Conservation (phyloP, 73 alveolate genomes). For the Uronychia setigera region DNA sequence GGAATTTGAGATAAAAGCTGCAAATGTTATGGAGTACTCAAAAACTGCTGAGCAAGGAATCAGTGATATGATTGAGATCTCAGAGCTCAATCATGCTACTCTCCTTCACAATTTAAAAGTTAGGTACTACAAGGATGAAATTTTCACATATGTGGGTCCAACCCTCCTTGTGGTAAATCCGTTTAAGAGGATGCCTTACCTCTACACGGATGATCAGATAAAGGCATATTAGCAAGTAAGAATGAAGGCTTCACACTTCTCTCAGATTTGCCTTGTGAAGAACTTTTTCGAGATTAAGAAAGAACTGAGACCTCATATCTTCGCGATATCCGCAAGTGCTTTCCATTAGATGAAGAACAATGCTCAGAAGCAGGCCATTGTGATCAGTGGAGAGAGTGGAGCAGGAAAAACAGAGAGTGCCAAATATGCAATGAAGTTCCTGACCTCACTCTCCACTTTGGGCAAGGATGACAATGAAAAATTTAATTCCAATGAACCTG, state of each 20-base stretch:
- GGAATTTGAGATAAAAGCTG: slow-evolving; percentile 15
- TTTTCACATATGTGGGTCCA: slow-evolving; percentile 97
- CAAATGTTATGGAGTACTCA: slow-evolving; percentile 59
- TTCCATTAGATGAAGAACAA: slow-evolving; percentile 78
- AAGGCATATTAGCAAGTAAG: slow-evolving; percentile 36
- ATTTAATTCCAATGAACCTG: slow-evolving; percentile 3
- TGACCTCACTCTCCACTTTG: slow-evolving; percentile 64
- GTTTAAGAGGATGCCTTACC: slow-evolving; percentile 82
- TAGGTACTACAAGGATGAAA: slow-evolving; percentile 83
- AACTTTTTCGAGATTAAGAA: slow-evolving; percentile 49
- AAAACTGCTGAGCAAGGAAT: slow-evolving; percentile 50
- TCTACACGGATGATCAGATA: slow-evolving; percentile 66
- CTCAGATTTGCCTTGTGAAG: slow-evolving; percentile 11
- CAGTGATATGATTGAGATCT: slow-evolving; percentile 82
- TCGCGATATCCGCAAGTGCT: slow-evolving; percentile 90
- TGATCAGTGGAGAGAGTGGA: slow-evolving; percentile 99
- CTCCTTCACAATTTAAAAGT: slow-evolving; percentile 80
- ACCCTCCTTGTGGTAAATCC: slow-evolving; percentile 95
- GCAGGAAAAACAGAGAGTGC: slow-evolving; percentile 99
- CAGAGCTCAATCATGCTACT: slow-evolving; percentile 79
- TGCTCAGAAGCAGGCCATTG: slow-evolving; percentile 91
- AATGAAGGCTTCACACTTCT: slow-evolving; percentile 23
- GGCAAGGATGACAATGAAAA: slow-evolving; percentile 34
- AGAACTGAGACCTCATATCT: slow-evolving; percentile 89
- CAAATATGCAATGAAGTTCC: slow-evolving; percentile 92